A percentile compares a stretch with the other conserved stretches of the same genome.
phyloP scores from a whole-genome alignment of 2,329 filamentous ascomycete species.

The Cytospora leucostoma region DNA sequence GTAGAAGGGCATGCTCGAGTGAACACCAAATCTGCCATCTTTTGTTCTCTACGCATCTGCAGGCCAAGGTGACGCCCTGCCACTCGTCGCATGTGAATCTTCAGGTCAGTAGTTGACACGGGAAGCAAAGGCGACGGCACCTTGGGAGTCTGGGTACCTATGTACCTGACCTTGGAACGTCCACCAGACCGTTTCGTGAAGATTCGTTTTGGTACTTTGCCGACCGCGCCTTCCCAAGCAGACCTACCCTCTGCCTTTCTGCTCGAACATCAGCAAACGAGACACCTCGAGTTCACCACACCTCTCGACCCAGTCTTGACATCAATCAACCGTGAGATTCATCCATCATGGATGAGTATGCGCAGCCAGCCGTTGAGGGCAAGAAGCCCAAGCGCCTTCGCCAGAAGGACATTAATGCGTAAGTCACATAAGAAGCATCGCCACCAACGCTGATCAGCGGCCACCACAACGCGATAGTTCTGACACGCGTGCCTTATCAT shows the following conservation, averaged over 20 bases:
- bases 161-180: not conserved
- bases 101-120: no score
- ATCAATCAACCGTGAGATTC: not conserved
- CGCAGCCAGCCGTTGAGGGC: not conserved
- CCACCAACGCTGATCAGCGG: not conserved
- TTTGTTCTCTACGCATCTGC: not conserved
- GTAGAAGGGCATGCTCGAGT: not conserved
- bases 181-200: not conserved
- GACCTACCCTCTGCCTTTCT: not conserved
- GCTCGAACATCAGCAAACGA: not conserved
- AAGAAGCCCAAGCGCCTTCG: constrained; percentile 22
- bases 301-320: not conserved
- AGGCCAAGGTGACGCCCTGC: not conserved
- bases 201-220: not conserved
- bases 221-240: not conserved
- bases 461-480: not conserved
- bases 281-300: not conserved
- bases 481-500: not conserved
- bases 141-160: not conserved
- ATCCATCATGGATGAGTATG: constrained; percentile 3
- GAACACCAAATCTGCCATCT: not conserved
- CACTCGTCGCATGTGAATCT: not conserved
- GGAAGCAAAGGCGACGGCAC: no score
- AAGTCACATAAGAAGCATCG: constrained; percentile 1
- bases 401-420: constrained; percentile 24